These are phyloP conservation scores for Arxiozyma bovina DNA, from an alignment of 1,139 yeast species.

Conservation along the genomic window DNA sequence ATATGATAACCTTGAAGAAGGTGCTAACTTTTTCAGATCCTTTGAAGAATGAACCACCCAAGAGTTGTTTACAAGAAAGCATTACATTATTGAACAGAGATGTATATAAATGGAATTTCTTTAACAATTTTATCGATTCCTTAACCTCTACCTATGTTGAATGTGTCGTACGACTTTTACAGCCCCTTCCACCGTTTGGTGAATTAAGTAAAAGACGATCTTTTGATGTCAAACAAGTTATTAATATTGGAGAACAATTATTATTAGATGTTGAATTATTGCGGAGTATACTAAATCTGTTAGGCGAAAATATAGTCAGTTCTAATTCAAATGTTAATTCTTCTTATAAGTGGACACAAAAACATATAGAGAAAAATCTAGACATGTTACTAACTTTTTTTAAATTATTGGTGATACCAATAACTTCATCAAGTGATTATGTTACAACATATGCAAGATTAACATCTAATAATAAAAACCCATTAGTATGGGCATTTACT, in stretches of 20 bases:
- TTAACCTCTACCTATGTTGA: slow-evolving; percentile 50
- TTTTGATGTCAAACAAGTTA: slow-evolving; percentile 46
- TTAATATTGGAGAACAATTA: slow-evolving; percentile 73
- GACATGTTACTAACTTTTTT: slow-evolving; percentile 17
- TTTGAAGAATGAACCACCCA: background rate
- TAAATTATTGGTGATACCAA: slow-evolving; percentile 25
- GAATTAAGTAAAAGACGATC: slow-evolving; percentile 14
- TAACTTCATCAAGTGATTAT: slow-evolving; percentile 24
- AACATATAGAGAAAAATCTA: slow-evolving; percentile 22
- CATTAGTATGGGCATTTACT: slow-evolving; percentile 26
- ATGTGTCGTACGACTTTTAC: slow-evolving; percentile 43
- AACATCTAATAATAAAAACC: slow-evolving; percentile 21
- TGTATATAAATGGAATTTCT: slow-evolving; percentile 59
- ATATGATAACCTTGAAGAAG: slow-evolving; percentile 49
- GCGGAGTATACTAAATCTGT: slow-evolving; percentile 40
- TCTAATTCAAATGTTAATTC: slow-evolving; percentile 10
- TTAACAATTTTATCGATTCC: slow-evolving; percentile 68
- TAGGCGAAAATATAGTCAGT: slow-evolving; percentile 15
- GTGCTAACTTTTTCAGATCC: slow-evolving; percentile 37
- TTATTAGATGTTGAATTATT: slow-evolving; percentile 60
- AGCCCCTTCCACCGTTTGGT: slow-evolving; percentile 24
- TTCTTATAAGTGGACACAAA: slow-evolving; percentile 21
- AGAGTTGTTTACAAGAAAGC: slow-evolving; percentile 32
- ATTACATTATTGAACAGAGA: slow-evolving; percentile 60
- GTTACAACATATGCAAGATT: slow-evolving; percentile 22